Conservation (phyloP, 345 rosid species). For the Gossypium arboreum region DNA sequence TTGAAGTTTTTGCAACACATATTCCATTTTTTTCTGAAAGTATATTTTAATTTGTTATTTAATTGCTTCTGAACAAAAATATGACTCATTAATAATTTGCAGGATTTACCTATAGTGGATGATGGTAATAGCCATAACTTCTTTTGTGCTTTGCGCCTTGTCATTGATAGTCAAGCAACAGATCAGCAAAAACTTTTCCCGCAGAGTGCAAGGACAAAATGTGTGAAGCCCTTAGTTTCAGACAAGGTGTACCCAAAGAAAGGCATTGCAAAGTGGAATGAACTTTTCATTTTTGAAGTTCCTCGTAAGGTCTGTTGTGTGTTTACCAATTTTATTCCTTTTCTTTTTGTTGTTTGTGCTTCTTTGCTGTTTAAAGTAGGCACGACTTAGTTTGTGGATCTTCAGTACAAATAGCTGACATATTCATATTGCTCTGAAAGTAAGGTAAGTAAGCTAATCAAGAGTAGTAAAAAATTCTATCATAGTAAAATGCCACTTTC, state of each 20-base stretch:
- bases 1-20: constrained; percentile 4
- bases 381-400: background rate
- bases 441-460: background rate
- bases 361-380: background rate
- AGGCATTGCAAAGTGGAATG: constrained; percentile 87
- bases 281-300: constrained; percentile 91
- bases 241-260: constrained; percentile 30
- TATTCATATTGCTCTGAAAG: background rate
- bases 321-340: constrained; percentile 10
- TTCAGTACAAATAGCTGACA: background rate
- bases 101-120: constrained; percentile 77
- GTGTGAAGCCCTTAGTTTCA: constrained; percentile 68
- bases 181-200: constrained; percentile 94
- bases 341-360: background rate
- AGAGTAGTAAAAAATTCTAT: background rate
- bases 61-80: constrained; percentile 3
- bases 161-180: constrained; percentile 65
- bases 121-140: constrained; percentile 91
- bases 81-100: constrained; percentile 24
- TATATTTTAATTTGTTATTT: background rate
- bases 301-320: constrained; percentile 58
- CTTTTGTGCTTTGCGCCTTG: constrained; percentile 92
- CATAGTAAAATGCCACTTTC: background rate
- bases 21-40: background rate
- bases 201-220: constrained; percentile 98